phyloP scores from a whole-genome alignment of 2,329 filamentous ascomycete genomes.

The Venturia pyrina region DNA sequence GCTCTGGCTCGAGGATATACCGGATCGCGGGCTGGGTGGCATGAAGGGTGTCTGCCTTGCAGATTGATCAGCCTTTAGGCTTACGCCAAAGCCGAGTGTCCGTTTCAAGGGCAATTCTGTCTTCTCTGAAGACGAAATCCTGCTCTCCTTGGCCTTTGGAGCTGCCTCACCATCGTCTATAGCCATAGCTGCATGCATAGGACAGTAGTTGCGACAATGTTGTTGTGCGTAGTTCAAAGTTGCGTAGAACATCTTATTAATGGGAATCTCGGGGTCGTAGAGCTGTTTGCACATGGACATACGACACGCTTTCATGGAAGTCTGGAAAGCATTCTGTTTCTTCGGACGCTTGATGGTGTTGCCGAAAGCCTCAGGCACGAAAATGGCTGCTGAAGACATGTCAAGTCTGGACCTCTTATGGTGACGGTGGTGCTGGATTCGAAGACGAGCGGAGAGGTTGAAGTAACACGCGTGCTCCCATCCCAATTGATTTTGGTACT shows the following conservation, averaged over 20 bases:
- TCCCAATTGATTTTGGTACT: not conserved
- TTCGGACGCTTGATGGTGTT: not conserved
- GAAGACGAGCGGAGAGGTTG: not conserved
- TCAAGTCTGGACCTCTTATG: not conserved
- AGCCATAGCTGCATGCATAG: not conserved
- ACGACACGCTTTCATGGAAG: not conserved
- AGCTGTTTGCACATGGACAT: not conserved
- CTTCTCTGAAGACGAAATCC: not conserved
- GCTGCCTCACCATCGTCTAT: not conserved
- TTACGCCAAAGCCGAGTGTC: not conserved
- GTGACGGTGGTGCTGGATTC: not conserved
- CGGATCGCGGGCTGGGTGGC: not conserved
- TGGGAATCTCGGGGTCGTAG: not conserved
- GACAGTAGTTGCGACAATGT: not conserved
- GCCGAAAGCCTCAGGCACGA: not conserved
- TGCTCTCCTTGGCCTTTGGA: not conserved
- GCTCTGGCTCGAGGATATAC: not conserved
- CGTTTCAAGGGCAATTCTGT: not conserved
- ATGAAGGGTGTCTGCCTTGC: not conserved
- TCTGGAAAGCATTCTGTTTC: not conserved
- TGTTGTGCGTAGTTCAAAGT: not conserved
- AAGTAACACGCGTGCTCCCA: not conserved
- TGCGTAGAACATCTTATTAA: conserved; percentile 3
- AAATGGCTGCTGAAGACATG: conserved; percentile 2
- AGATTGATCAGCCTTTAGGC: not conserved